Conservation (phyloP, 805 yeast species). For the Cyberlindnera suaveolens region DNA sequence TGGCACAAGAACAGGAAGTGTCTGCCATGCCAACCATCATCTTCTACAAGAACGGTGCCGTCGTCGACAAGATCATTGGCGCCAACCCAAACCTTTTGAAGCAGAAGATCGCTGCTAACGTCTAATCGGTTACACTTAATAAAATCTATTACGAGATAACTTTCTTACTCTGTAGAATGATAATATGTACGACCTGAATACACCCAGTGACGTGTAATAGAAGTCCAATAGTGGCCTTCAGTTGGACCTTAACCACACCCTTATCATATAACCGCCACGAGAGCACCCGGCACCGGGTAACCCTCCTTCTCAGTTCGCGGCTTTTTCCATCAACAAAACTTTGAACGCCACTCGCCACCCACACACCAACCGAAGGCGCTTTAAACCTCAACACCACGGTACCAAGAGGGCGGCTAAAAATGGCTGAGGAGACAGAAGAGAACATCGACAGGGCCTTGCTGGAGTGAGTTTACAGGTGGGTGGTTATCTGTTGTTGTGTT, state of each 20-base stretch:
- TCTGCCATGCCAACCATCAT: slow-evolving; percentile 64
- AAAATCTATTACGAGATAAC: not conserved
- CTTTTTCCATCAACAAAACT: not conserved
- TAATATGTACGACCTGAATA: too few species aligned
- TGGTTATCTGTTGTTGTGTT: not conserved
- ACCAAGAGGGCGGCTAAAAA: not conserved
- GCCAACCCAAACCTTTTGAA: slow-evolving; percentile 85
- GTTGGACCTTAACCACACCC: too few species aligned
- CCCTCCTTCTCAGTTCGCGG: not conserved
- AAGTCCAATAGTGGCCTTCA: too few species aligned
- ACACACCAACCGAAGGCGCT: not conserved
- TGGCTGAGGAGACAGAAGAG: not conserved
- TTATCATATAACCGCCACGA: too few species aligned
- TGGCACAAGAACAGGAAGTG: slow-evolving; percentile 61
- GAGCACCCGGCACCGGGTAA: not conserved
- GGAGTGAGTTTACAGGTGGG: slow-evolving; percentile 1
- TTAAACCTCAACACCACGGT: not conserved
- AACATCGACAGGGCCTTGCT: slow-evolving; percentile 11
- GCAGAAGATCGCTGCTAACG: slow-evolving; percentile 51
- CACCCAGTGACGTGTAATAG: too few species aligned
- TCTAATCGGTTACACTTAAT: slow-evolving; percentile 25
- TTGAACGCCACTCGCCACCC: not conserved
- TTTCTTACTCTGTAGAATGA: not conserved
- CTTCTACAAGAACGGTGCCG: slow-evolving; percentile 78
- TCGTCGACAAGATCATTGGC: slow-evolving; percentile 76